phyloP scores from a whole-genome alignment of 2,329 filamentous ascomycete genomes.

The Dactylellina haptotyla region DNA sequence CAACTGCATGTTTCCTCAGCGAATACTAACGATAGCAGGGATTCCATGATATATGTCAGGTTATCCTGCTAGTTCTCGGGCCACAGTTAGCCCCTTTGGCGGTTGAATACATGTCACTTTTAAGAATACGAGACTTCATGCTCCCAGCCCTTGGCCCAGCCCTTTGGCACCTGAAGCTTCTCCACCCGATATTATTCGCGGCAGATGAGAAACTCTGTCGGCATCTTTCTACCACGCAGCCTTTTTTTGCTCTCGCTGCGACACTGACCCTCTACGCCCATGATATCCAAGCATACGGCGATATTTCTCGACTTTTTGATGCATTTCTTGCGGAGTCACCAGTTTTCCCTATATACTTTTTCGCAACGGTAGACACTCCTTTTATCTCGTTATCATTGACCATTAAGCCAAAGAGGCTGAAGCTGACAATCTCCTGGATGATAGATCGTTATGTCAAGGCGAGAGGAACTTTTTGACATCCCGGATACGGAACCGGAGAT shows the following conservation, averaged over 20 bases:
- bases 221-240: constrained; percentile 81
- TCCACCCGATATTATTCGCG: constrained; percentile 80
- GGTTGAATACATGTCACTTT: constrained; percentile 82
- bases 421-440: not conserved
- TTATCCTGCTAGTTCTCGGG: constrained; percentile 86
- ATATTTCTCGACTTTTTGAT: constrained; percentile 92
- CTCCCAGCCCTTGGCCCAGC: constrained; percentile 84
- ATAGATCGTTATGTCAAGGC: constrained; percentile 80
- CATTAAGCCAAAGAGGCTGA: constrained; percentile 17
- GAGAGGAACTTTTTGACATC: constrained; percentile 86
- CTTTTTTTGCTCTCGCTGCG: constrained; percentile 92
- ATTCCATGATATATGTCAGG: constrained; percentile 98
- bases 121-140: constrained; percentile 98
- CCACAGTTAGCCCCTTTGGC: constrained; percentile 70
- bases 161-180: constrained; percentile 82
- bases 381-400: constrained; percentile 6
- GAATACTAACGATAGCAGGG: constrained; percentile 64
- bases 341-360: constrained; percentile 85
- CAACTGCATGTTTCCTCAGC: no score
- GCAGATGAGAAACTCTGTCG: constrained; percentile 76
- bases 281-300: constrained; percentile 87
- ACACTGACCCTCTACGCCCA: constrained; percentile 97
- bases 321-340: constrained; percentile 84
- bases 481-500: constrained; percentile 86
- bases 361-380: constrained; percentile 68